Conservation (phyloP, 2,329 filamentous ascomycete genomes). For the Tolypocladium amazonense region DNA sequence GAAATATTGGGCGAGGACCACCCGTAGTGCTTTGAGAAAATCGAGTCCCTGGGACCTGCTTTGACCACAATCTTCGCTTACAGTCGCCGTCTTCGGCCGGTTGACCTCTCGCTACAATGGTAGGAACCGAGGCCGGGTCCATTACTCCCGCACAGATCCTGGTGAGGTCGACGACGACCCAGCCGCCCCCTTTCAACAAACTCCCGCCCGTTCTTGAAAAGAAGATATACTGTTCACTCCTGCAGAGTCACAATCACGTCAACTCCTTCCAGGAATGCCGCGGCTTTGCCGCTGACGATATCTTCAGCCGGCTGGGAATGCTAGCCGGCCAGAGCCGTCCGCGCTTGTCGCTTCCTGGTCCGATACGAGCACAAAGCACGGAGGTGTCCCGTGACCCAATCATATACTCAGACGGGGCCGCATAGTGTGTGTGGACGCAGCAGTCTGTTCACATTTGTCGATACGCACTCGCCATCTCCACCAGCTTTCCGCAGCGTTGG, state of each 20-base stretch:
- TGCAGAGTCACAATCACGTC: neutral
- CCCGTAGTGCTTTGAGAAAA: neutral
- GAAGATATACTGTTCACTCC: neutral
- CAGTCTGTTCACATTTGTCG: neutral
- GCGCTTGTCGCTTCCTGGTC: neutral
- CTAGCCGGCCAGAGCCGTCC: neutral
- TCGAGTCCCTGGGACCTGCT: neutral
- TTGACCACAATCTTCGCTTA: neutral
- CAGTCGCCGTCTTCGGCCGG: neutral
- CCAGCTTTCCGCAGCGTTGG: neutral
- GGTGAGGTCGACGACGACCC: neutral
- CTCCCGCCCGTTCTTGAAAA: neutral
- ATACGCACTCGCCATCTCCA: neutral
- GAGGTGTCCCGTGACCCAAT: neutral
- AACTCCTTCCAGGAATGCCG: neutral
- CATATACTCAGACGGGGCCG: neutral
- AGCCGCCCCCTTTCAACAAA: neutral
- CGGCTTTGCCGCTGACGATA: neutral
- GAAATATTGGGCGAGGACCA: neutral
- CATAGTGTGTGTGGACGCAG: neutral
- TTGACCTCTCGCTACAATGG: neutral
- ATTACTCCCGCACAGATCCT: neutral
- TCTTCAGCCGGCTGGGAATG: no score
- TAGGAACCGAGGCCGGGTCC: neutral
- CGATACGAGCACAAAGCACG: neutral